Percentiles rank a stretch among this genome's conserved stretches.
Conservation (phyloP, 2,329 filamentous ascomycete genomes). For the Hypoxylon sp. region DNA sequence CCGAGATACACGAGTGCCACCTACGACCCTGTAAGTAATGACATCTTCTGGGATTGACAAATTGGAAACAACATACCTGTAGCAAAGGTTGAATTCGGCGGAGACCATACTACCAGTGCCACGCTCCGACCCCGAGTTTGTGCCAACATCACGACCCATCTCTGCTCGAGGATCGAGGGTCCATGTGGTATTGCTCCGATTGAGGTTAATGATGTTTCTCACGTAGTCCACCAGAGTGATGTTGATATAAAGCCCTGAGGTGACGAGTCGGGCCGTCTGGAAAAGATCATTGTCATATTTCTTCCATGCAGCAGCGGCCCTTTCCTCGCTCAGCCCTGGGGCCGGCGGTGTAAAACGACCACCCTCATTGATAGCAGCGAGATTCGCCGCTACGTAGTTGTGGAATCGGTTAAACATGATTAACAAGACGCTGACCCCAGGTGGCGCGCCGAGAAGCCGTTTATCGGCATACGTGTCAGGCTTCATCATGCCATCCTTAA, state of each 20-base stretch:
- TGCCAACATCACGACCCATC: slow-evolving; percentile 70
- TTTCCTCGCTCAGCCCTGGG: slow-evolving; percentile 64
- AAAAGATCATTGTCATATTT: slow-evolving; percentile 85
- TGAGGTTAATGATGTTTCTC: slow-evolving; percentile 81
- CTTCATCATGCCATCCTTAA: slow-evolving; percentile 79
- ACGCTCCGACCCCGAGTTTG: slow-evolving; percentile 71
- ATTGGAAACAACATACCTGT: slow-evolving; percentile 66
- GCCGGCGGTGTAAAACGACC: slow-evolving; percentile 80
- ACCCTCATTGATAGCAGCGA: slow-evolving; percentile 89
- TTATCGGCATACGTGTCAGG: slow-evolving; percentile 80
- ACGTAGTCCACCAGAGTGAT: slow-evolving; percentile 85
- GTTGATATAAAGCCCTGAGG: slow-evolving; percentile 82
- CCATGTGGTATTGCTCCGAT: slow-evolving; percentile 82
- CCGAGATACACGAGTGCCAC: slow-evolving; percentile 82
- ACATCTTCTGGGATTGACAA: background rate
- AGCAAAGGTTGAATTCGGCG: slow-evolving; percentile 90
- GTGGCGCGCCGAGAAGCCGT: slow-evolving; percentile 78
- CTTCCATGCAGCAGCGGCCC: slow-evolving; percentile 68
- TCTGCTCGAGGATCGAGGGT: slow-evolving; percentile 82
- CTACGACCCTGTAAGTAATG: slow-evolving; percentile 31
- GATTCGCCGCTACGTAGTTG: slow-evolving; percentile 84
- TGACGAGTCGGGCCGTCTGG: slow-evolving; percentile 82
- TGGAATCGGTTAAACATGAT: slow-evolving; percentile 90
- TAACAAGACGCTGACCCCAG: slow-evolving; percentile 78
- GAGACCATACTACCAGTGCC: slow-evolving; percentile 88